Evolutionary conservation across 2,329 filamentous ascomycete species (phyloP).

Genomic region (Colletotrichum abscissum): DNA sequence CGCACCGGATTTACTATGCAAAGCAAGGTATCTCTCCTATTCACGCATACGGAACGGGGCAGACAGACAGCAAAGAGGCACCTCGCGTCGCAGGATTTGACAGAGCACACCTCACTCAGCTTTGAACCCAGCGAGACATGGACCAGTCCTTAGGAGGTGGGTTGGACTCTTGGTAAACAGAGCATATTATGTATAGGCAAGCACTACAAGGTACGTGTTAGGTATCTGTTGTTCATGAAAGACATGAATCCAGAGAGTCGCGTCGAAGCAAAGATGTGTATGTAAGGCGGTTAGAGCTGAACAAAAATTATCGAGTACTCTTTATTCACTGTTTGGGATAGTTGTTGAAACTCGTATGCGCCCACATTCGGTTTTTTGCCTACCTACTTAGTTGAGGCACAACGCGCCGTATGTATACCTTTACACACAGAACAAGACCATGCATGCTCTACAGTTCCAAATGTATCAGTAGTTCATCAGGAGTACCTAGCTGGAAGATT

Average conservation of each 20-base stretch:
- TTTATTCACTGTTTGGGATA: not conserved
- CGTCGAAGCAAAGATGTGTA: not conserved
- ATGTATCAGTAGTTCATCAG: not conserved
- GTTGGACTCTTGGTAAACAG: not conserved
- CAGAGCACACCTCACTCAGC: not conserved
- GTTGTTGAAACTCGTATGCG: not conserved
- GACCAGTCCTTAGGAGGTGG: not conserved
- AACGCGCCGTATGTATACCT: not conserved
- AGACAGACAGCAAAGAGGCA: slow-evolving; percentile 7
- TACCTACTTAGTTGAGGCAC: not conserved
- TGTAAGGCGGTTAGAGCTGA: not conserved
- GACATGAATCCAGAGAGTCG: not conserved
- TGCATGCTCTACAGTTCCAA: not conserved
- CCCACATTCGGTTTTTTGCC: not conserved
- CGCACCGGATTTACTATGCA: not conserved
- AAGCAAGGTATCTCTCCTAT: not conserved
- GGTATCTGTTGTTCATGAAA: not conserved
- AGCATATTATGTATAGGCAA: not conserved
- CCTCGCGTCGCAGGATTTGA: not conserved
- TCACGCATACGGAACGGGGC: slow-evolving; percentile 7
- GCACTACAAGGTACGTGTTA: too few relatives aligned
- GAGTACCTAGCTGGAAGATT: not conserved
- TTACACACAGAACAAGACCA: not conserved
- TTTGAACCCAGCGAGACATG: not conserved
- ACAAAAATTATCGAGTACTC: not conserved